Evolutionary conservation across 495 filamentous ascomycete genomes (phyloP).

Genomic region (Darksidea phi): DNA sequence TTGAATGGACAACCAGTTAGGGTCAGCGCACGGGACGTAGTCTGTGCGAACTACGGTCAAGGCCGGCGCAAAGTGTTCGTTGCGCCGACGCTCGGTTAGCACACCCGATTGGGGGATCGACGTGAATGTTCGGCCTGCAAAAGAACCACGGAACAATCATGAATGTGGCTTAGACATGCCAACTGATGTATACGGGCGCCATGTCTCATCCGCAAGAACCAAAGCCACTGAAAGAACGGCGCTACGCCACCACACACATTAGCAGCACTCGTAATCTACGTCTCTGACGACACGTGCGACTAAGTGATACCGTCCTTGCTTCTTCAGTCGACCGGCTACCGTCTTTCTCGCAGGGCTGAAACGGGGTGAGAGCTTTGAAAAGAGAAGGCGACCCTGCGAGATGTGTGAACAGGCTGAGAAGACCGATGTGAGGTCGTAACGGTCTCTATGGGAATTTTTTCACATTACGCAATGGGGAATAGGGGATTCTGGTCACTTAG

Average conservation of each 20-base stretch:
- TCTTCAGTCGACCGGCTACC: too few relatives aligned
- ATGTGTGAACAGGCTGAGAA: too few relatives aligned
- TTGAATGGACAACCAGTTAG: background rate
- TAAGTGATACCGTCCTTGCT: too few relatives aligned
- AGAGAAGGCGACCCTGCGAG: too few relatives aligned
- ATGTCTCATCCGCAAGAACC: background rate
- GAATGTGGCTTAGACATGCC: background rate
- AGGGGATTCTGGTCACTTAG: too few relatives aligned
- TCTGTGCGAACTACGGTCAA: background rate
- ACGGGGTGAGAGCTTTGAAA: too few relatives aligned
- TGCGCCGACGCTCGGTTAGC: background rate
- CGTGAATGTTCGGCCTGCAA: background rate
- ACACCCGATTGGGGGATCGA: background rate
- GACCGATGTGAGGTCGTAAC: too few relatives aligned
- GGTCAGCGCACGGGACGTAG: background rate
- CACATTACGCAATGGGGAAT: too few relatives aligned
- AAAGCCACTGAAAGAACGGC: background rate
- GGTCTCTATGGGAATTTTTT: too few relatives aligned
- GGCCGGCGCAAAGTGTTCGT: background rate
- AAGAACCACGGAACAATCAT: background rate
- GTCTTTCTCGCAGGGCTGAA: too few relatives aligned
- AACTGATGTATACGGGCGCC: background rate
- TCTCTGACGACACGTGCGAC: too few relatives aligned
- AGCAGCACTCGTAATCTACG: background rate
- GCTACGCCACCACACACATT: background rate